These are phyloP conservation scores for Globisporangium cederbergense DNA, from an alignment of 352 stramenopile genomes.

Conservation along the genomic window DNA sequence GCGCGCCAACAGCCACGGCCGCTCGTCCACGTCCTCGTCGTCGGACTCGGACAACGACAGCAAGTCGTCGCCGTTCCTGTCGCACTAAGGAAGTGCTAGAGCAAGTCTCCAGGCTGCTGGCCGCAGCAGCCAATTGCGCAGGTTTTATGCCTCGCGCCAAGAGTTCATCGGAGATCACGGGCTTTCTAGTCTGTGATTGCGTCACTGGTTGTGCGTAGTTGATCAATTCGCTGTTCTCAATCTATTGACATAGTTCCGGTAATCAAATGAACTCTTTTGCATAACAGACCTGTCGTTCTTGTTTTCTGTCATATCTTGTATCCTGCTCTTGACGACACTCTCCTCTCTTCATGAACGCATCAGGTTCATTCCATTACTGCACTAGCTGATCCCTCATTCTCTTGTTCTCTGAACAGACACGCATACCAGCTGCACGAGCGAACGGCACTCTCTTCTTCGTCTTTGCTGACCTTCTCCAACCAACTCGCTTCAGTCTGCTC, in stretches of 20 bases:
- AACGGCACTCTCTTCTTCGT: too few relatives aligned
- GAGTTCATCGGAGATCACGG: neutral
- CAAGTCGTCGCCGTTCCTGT: constrained; percentile 20
- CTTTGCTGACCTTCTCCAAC: neutral
- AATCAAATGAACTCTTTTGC: neutral
- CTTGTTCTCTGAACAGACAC: too few relatives aligned
- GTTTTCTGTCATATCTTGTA: too few relatives aligned
- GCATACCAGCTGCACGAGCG: too few relatives aligned
- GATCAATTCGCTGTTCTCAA: neutral
- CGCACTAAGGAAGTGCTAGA: neutral
- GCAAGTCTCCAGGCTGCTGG: too few relatives aligned
- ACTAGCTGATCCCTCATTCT: too few relatives aligned
- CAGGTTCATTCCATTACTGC: too few relatives aligned
- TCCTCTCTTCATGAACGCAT: too few relatives aligned
- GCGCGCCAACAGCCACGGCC: constrained; percentile 30
- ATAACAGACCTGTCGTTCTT: neutral
- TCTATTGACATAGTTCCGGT: neutral
- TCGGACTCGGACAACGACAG: constrained; percentile 32
- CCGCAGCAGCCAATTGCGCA: too few relatives aligned
- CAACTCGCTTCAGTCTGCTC: constrained; percentile 6
- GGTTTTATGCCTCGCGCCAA: neutral
- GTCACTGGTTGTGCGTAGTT: too few relatives aligned
- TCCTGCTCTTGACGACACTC: too few relatives aligned
- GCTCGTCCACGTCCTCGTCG: constrained; percentile 57
- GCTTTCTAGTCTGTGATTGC: too few relatives aligned